Evolutionary conservation across 1,139 yeast genomes (phyloP).

Genomic region (Debaryomyces coudertii): DNA sequence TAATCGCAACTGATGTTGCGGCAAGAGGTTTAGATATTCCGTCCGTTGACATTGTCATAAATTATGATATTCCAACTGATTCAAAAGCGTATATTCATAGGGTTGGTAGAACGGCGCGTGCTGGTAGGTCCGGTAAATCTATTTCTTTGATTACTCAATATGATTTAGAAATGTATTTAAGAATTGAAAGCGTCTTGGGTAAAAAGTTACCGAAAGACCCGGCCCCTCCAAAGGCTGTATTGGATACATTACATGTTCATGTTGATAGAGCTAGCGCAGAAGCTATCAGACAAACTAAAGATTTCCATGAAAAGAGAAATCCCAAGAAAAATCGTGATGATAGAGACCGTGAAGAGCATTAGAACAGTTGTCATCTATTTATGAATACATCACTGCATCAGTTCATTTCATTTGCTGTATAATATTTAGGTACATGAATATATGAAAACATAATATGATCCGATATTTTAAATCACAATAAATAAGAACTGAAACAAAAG

Average conservation of each 20-base stretch:
- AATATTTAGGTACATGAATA: not conserved
- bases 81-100: slow-evolving; percentile 98
- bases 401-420: not conserved
- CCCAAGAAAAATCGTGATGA: slow-evolving; percentile 45
- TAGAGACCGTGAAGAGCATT: slow-evolving; percentile 48
- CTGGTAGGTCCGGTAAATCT: slow-evolving; percentile 94
- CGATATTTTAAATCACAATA: not conserved
- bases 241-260: slow-evolving; percentile 77
- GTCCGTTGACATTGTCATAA: slow-evolving; percentile 86
- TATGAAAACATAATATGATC: not conserved
- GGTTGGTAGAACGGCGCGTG: slow-evolving; percentile 98
- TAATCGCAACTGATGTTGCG: slow-evolving; percentile 97
- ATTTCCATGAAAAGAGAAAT: slow-evolving; percentile 55
- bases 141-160: slow-evolving; percentile 92
- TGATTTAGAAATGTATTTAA: slow-evolving; percentile 82
- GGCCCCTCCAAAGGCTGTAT: slow-evolving; percentile 71
- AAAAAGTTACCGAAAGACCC: slow-evolving; percentile 82
- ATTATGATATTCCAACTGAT: slow-evolving; percentile 95
- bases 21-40: slow-evolving; percentile 98
- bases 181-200: slow-evolving; percentile 86
- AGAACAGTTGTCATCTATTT: not conserved
- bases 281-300: slow-evolving; percentile 83
- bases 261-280: slow-evolving; percentile 93
- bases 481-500: slow-evolving; percentile 3
- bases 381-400: slow-evolving; percentile 2